Evolutionary conservation across 768 basidiomycete species (phyloP).

Genomic region (Lactarius hatsudake): DNA sequence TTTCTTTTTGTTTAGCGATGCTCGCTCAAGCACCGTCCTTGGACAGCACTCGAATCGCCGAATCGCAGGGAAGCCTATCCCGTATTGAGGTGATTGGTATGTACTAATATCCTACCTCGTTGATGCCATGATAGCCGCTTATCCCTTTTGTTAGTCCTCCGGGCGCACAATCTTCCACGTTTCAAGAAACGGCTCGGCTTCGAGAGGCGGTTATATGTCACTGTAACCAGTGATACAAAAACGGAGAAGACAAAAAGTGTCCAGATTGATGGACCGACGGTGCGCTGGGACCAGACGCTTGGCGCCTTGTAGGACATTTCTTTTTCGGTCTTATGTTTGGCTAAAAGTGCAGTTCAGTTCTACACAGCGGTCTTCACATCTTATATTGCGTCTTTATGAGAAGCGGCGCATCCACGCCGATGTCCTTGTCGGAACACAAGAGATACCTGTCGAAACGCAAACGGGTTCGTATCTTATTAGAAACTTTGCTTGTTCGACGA

Average conservation of each 20-base stretch:
- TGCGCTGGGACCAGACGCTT: neutral
- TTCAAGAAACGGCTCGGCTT: neutral
- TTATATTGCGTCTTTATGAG: neutral
- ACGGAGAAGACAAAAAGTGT: neutral
- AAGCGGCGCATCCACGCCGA: neutral
- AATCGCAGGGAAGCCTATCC: neutral
- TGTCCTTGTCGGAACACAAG: neutral
- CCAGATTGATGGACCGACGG: neutral
- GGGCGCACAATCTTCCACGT: neutral
- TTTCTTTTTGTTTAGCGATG: neutral
- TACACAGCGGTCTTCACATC: neutral
- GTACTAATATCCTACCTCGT: neutral
- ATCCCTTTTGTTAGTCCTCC: neutral
- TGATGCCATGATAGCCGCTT: neutral
- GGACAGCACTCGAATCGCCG: neutral
- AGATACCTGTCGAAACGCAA: neutral
- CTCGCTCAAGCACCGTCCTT: neutral
- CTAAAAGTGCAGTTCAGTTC: neutral
- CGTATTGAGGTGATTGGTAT: neutral
- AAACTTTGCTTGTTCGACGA: neutral
- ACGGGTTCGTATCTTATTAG: neutral
- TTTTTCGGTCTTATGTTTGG: neutral
- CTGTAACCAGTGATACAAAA: neutral
- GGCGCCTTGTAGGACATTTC: neutral
- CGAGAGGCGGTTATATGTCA: neutral